These are phyloP conservation scores for Syzygium grande DNA, from an alignment of 345 rosid genomes.

Conservation along the genomic window DNA sequence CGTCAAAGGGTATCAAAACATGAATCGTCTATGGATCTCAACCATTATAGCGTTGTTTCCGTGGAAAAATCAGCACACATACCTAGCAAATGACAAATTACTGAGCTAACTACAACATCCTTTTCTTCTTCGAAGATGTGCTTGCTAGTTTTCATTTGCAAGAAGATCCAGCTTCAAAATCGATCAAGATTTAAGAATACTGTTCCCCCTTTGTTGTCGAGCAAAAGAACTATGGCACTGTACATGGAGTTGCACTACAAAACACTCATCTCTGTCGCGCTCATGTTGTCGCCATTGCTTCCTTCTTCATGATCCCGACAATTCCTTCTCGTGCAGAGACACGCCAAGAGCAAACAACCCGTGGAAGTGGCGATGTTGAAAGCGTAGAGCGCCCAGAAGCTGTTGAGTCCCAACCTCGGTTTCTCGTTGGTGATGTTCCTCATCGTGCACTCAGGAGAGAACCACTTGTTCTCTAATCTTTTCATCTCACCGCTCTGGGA, in stretches of 20 bases:
- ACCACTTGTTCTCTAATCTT: constrained; percentile 19
- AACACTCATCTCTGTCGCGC: neutral
- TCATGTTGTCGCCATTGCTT: neutral
- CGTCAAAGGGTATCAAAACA: no score
- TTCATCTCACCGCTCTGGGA: constrained; percentile 29
- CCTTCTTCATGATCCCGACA: neutral
- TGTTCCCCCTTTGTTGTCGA: neutral
- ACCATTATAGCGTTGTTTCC: no score
- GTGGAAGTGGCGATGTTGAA: neutral
- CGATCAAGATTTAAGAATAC: neutral
- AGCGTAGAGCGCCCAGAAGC: neutral
- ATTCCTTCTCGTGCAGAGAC: neutral
- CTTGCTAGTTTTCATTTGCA: neutral
- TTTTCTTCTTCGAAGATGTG: neutral
- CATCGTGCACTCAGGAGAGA: constrained; percentile 12
- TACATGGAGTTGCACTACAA: neutral
- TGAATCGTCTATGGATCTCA: no score
- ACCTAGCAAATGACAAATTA: neutral
- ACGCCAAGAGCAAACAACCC: neutral
- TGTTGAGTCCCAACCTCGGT: constrained; percentile 20
- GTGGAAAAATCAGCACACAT: no score
- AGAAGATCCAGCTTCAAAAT: neutral
- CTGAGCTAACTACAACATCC: neutral
- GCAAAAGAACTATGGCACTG: neutral
- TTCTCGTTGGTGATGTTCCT: neutral